phyloP scores from a whole-genome alignment of 2,329 filamentous ascomycete species.

The Capronia americana region DNA sequence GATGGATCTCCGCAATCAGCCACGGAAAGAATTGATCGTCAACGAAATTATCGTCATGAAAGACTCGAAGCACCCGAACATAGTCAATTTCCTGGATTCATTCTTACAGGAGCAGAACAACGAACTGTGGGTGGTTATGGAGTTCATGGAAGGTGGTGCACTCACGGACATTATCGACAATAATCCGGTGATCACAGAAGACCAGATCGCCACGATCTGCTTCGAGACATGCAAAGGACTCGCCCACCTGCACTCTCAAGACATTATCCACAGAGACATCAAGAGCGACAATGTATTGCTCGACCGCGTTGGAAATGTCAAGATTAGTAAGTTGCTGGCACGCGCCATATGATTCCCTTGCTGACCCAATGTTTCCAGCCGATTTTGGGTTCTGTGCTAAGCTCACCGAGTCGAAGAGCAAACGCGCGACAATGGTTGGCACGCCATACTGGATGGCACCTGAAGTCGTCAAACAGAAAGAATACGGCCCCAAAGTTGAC shows the following conservation, averaged over 20 bases:
- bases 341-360: neutral
- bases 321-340: slow-evolving; percentile 76
- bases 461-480: slow-evolving; percentile 98
- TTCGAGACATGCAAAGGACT: slow-evolving; percentile 96
- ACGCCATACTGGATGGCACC: slow-evolving; percentile 99
- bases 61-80: slow-evolving; percentile 96
- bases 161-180: slow-evolving; percentile 99
- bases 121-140: slow-evolving; percentile 99
- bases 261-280: slow-evolving; percentile 98
- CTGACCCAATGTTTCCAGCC: slow-evolving; percentile 60
- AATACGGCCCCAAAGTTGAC: slow-evolving; percentile 97
- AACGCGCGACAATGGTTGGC: slow-evolving; percentile 98
- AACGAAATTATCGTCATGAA: slow-evolving; percentile 99
- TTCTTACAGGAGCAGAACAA: slow-evolving; percentile 93
- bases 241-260: slow-evolving; percentile 91
- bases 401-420: slow-evolving; percentile 93
- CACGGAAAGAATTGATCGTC: slow-evolving; percentile 96
- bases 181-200: slow-evolving; percentile 89
- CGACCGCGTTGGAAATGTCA: slow-evolving; percentile 92
- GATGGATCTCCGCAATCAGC: slow-evolving; percentile 98
- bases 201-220: slow-evolving; percentile 97
- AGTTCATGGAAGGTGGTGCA: slow-evolving; percentile 98
- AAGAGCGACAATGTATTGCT: slow-evolving; percentile 98
- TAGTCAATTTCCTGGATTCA: slow-evolving; percentile 97
- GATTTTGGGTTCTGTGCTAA: slow-evolving; percentile 99